phyloP scores from a whole-genome alignment of 139 green algal species.

The Micractinium sp. region DNA sequence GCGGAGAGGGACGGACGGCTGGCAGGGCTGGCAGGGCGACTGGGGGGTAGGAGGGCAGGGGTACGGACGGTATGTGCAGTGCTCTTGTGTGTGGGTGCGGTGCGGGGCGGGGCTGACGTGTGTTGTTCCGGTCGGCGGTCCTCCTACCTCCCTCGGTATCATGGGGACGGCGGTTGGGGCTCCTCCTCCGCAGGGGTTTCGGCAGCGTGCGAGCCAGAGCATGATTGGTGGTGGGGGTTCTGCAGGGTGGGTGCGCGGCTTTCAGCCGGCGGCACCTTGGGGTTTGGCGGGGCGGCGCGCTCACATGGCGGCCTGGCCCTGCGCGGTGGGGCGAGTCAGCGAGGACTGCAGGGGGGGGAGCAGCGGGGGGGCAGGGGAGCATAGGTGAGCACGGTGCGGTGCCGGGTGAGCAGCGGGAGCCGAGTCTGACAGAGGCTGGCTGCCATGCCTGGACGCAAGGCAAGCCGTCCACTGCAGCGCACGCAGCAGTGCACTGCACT shows the following conservation, averaged over 20 bases:
- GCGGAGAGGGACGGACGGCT: background rate
- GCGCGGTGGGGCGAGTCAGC: conserved; percentile 24
- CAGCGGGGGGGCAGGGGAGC: background rate
- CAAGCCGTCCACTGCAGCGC: background rate
- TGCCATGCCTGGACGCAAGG: no score
- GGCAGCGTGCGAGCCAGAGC: background rate
- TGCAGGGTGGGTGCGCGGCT: background rate
- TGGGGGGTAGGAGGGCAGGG: background rate
- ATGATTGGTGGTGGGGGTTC: background rate
- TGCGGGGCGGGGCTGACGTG: background rate
- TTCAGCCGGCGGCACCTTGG: background rate
- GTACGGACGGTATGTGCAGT: conserved; percentile 2
- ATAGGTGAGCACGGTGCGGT: background rate
- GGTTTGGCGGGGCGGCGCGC: background rate
- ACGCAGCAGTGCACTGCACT: background rate
- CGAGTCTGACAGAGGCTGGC: no score
- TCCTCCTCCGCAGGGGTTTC: background rate
- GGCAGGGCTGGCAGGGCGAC: background rate
- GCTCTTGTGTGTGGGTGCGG: background rate
- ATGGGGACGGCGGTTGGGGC: background rate
- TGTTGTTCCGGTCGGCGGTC: background rate
- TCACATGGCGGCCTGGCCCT: conserved; percentile 34
- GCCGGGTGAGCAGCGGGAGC: background rate
- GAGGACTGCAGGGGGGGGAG: conserved; percentile 5
- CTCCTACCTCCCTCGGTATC: conserved; percentile 12